A percentile compares a stretch with the other conserved stretches of the same genome.
These are phyloP conservation scores for Sporormia fimetaria DNA, from an alignment of 495 filamentous ascomycete species.

Conservation along the genomic window DNA sequence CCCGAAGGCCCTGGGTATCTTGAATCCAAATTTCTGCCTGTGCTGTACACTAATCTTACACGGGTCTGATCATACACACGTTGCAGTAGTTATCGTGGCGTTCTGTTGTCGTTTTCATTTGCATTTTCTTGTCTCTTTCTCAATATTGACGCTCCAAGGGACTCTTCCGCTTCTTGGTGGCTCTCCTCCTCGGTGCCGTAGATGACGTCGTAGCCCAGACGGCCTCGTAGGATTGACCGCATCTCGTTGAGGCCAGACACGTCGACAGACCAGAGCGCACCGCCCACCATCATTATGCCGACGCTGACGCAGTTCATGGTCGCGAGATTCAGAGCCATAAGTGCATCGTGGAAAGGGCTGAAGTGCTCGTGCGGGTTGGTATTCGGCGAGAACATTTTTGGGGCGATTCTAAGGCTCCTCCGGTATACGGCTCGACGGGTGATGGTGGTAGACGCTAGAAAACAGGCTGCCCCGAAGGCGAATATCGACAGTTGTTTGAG, in stretches of 20 bases:
- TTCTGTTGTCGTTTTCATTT: conserved; percentile 7
- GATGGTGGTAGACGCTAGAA: conserved; percentile 53
- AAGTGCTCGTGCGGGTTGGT: conserved; percentile 25
- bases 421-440: conserved; percentile 55
- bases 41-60: conserved; percentile 22
- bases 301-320: conserved; percentile 67
- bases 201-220: conserved; percentile 37
- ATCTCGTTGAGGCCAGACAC: conserved; percentile 61
- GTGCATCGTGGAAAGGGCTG: conserved; percentile 50
- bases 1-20: no score
- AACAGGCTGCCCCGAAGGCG: conserved; percentile 60
- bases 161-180: conserved; percentile 53
- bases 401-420: conserved; percentile 43
- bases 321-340: conserved; percentile 72
- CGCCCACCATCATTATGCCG: conserved; percentile 57
- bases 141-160: conserved; percentile 52
- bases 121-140: conserved; percentile 32
- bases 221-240: conserved; percentile 41
- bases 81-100: conserved; percentile 12
- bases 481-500: conserved; percentile 48
- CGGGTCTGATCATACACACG: conserved; percentile 18
- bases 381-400: conserved; percentile 52
- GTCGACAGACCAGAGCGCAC: conserved; percentile 56
- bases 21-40: no score
- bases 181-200: conserved; percentile 43